phyloP scores from a whole-genome alignment of 1,139 yeast species.

The Scheffersomyces insectosa region DNA sequence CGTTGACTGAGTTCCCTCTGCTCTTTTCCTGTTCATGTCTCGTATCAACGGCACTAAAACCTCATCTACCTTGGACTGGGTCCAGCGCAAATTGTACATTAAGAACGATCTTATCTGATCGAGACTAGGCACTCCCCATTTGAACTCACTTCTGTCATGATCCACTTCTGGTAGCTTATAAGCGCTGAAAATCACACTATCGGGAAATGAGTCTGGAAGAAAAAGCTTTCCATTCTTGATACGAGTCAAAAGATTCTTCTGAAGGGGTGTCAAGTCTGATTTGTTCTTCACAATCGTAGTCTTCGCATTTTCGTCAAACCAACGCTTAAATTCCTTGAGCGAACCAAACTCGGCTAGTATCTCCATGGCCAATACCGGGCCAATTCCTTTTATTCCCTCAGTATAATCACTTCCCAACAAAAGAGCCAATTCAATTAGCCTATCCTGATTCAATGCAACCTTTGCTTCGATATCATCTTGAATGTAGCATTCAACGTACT shows the following conservation, averaged over 20 bases:
- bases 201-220: slow-evolving; percentile 70
- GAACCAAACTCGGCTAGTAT: slow-evolving; percentile 81
- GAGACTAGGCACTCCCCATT: slow-evolving; percentile 89
- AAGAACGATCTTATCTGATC: slow-evolving; percentile 75
- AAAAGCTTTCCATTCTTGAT: slow-evolving; percentile 62
- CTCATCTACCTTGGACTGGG: slow-evolving; percentile 73
- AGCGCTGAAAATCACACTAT: slow-evolving; percentile 66
- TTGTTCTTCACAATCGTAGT: slow-evolving; percentile 14
- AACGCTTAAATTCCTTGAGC: slow-evolving; percentile 33
- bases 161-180: slow-evolving; percentile 83
- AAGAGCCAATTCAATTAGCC: slow-evolving; percentile 76
- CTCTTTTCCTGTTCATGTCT: slow-evolving; percentile 65
- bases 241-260: slow-evolving; percentile 53
- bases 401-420: slow-evolving; percentile 93
- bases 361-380: slow-evolving; percentile 92
- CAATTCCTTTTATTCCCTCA: slow-evolving; percentile 86
- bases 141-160: slow-evolving; percentile 69
- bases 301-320: slow-evolving; percentile 38
- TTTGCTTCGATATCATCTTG: slow-evolving; percentile 58
- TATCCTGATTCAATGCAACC: slow-evolving; percentile 63
- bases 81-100: slow-evolving; percentile 80
- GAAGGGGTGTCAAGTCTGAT: slow-evolving; percentile 29
- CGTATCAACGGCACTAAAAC: slow-evolving; percentile 85
- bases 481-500: slow-evolving; percentile 85
- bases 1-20: slow-evolving; percentile 56